A percentile compares a stretch with the other conserved stretches of the same genome.
These are phyloP conservation scores for Acidomyces sp. DNA, from an alignment of 495 filamentous ascomycete genomes.

Conservation along the genomic window DNA sequence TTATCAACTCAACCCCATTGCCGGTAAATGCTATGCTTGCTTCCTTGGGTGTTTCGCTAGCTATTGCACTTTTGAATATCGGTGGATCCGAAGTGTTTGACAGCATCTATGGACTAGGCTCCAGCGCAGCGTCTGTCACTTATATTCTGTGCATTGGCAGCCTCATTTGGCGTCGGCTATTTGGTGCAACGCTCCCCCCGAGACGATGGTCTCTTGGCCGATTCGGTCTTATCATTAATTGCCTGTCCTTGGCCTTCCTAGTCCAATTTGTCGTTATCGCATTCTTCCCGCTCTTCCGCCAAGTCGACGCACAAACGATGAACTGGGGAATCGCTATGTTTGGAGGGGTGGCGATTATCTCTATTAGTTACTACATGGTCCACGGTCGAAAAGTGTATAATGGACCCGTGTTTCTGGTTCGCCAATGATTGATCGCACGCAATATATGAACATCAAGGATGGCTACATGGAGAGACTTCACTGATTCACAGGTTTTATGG, in stretches of 20 bases:
- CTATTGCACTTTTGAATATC: constrained; percentile 35
- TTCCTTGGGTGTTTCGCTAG: constrained; percentile 22
- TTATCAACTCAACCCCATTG: constrained; percentile 5
- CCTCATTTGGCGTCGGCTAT: constrained; percentile 6
- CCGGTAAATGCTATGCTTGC: constrained; percentile 8
- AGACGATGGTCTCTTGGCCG: constrained; percentile 5
- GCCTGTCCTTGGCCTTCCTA: constrained; percentile 14
- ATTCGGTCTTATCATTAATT: constrained; percentile 10
- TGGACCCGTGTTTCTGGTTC: too few relatives aligned
- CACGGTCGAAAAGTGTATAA: constrained; percentile 2
- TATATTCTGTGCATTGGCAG: constrained; percentile 9
- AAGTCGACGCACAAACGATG: constrained; percentile 7
- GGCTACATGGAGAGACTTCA: too few relatives aligned
- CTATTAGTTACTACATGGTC: constrained; percentile 5
- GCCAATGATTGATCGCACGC: too few relatives aligned
- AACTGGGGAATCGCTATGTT: constrained; percentile 11
- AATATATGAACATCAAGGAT: too few relatives aligned
- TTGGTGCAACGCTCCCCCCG: constrained; percentile 1
- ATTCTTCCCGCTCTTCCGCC: constrained; percentile 7
- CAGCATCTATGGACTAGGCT: constrained; percentile 32
- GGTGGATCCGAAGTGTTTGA: constrained; percentile 36
- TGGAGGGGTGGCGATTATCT: constrained; percentile 5
- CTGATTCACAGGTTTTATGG: too few relatives aligned
- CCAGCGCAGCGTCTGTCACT: constrained; percentile 5
- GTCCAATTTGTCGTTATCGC: constrained; percentile 1